phyloP scores from a whole-genome alignment of 805 yeast species.

The Metschnikowia orientalis region DNA sequence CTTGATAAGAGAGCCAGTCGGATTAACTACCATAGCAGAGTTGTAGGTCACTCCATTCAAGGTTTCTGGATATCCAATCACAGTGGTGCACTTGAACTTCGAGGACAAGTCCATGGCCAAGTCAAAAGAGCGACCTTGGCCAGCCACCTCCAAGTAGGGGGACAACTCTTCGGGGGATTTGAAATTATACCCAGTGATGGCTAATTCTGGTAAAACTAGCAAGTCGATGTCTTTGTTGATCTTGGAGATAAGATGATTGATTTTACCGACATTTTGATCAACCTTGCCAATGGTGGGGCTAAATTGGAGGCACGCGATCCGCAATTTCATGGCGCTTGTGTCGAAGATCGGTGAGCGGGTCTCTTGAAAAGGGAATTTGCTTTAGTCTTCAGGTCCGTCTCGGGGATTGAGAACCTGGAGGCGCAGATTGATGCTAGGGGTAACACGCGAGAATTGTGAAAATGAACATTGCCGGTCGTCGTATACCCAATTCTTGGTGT shows the following conservation, averaged over 20 bases:
- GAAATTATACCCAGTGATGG: conserved; percentile 81
- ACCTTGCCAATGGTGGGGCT: conserved; percentile 61
- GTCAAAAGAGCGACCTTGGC: conserved; percentile 44
- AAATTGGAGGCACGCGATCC: conserved; percentile 64
- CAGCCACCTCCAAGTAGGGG: conserved; percentile 53
- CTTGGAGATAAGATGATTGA: conserved; percentile 36
- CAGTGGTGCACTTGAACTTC: conserved; percentile 55
- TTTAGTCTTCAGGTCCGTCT: no score
- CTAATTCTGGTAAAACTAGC: conserved; percentile 78
- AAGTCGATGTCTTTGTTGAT: conserved; percentile 47
- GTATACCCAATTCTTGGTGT: no score
- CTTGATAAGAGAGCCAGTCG: conserved; percentile 52
- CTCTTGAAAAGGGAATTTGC: no score
- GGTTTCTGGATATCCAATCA: conserved; percentile 80
- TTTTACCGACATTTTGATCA: conserved; percentile 48
- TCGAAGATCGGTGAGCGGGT: no score
- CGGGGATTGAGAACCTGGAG: no score
- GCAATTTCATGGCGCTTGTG: conserved; percentile 37
- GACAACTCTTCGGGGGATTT: conserved; percentile 37
- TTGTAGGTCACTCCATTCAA: conserved; percentile 48
- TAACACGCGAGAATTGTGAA: no score
- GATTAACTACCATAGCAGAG: conserved; percentile 62
- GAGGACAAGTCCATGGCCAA: conserved; percentile 56
- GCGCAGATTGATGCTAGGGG: no score
- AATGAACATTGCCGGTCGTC: no score